Percentiles rank a stretch among this genome's conserved stretches.
Conservation (phyloP, 177 flowering plant genomes). For the Tripterygium wilfordii region DNA sequence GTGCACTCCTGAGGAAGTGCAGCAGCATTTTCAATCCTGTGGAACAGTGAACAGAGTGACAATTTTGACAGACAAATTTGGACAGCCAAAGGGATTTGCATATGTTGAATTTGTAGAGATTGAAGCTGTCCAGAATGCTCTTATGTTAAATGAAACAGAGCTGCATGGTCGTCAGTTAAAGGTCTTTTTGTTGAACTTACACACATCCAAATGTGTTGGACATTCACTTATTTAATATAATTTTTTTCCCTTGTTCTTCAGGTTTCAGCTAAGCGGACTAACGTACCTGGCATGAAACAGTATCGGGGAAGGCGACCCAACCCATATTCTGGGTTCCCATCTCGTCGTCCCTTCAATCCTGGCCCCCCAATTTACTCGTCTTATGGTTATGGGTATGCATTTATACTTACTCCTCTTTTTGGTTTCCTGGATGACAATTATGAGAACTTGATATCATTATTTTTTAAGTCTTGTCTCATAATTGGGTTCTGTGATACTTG, state of each 20-base stretch:
- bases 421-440: not conserved
- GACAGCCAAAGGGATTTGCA: constrained; percentile 82
- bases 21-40: constrained; percentile 82
- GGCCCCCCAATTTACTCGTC: constrained; percentile 33
- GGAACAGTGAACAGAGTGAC: constrained; percentile 85
- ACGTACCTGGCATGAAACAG: constrained; percentile 81
- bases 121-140: constrained; percentile 77
- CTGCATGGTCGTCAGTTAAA: constrained; percentile 80
- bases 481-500: not conserved
- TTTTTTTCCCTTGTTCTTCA: constrained; percentile 13
- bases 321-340: constrained; percentile 39
- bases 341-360: constrained; percentile 47
- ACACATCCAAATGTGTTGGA: not conserved
- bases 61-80: constrained; percentile 73
- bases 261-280: constrained; percentile 76
- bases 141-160: constrained; percentile 69
- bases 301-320: constrained; percentile 48
- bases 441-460: no score
- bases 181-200: constrained; percentile 24
- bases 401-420: not conserved
- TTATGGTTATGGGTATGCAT: constrained; percentile 57
- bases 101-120: constrained; percentile 75
- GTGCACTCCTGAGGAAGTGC: constrained; percentile 84
- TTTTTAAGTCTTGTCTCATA: not conserved
- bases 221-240: constrained; percentile 3